Conservation (phyloP, 805 yeast species). For the Jamesozyma lodderae region DNA sequence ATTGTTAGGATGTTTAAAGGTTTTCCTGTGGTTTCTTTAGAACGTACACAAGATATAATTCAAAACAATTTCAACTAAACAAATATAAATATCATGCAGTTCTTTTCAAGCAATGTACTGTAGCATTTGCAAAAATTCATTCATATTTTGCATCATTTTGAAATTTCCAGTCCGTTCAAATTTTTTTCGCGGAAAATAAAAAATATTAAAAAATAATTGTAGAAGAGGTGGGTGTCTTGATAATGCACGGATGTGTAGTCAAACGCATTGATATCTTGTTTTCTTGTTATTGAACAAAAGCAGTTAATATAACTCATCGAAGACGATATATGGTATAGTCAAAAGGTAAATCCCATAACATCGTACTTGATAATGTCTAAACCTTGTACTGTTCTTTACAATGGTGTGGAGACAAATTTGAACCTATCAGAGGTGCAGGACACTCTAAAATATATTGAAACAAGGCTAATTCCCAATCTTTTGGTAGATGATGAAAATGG, state of each 20-base stretch:
- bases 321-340: too few relatives aligned
- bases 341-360: too few relatives aligned
- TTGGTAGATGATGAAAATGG: slow-evolving; percentile 6
- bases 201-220: neutral
- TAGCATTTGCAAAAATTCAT: too few relatives aligned
- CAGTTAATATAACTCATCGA: too few relatives aligned
- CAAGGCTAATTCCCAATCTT: slow-evolving; percentile 12
- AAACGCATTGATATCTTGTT: too few relatives aligned
- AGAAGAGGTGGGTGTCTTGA: neutral
- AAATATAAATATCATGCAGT: neutral
- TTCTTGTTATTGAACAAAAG: too few relatives aligned
- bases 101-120: too few relatives aligned
- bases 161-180: too few relatives aligned
- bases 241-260: neutral
- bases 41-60: neutral
- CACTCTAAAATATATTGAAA: slow-evolving; percentile 13
- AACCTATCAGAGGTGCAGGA: slow-evolving; percentile 9
- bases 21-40: slow-evolving; percentile 4
- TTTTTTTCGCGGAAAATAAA: neutral
- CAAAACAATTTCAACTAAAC: slow-evolving; percentile 2
- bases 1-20: slow-evolving; percentile 83
- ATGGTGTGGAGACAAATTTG: slow-evolving; percentile 8
- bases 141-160: too few relatives aligned
- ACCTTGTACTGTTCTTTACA: slow-evolving; percentile 8
- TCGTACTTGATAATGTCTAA: too few relatives aligned